Conservation (phyloP, 2,329 filamentous ascomycete genomes). For the Aspergillus pseudoglaucus region DNA sequence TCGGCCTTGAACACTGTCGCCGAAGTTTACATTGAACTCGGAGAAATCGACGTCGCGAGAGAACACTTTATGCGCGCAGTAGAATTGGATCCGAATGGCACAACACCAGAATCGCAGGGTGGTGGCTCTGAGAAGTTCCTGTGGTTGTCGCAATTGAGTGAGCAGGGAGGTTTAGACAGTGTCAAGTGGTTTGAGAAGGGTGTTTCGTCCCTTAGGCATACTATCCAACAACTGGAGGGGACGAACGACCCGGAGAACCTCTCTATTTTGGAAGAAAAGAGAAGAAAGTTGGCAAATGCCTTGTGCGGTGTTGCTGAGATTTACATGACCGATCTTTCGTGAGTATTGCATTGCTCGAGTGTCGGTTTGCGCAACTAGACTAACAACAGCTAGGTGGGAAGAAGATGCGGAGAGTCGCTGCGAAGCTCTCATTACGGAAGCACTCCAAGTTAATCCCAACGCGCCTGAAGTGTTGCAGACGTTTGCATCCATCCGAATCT, state of each 20-base stretch:
- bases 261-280: conserved; percentile 59
- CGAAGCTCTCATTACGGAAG: conserved; percentile 84
- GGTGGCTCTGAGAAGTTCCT: conserved; percentile 91
- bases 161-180: conserved; percentile 54
- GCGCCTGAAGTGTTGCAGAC: conserved; percentile 91
- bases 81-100: conserved; percentile 68
- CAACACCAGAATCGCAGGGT: conserved; percentile 61
- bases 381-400: conserved; percentile 54
- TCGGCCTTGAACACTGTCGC: conserved; percentile 68
- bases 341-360: conserved; percentile 25
- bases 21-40: conserved; percentile 74
- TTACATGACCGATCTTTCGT: conserved; percentile 97
- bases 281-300: conserved; percentile 77
- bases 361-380: neutral
- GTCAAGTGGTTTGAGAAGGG: conserved; percentile 59
- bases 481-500: conserved; percentile 86
- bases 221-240: conserved; percentile 60
- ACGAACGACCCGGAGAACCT: conserved; percentile 32
- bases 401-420: conserved; percentile 82
- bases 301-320: conserved; percentile 92
- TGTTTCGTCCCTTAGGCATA: conserved; percentile 62
- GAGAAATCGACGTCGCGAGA: conserved; percentile 70
- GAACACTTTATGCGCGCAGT: conserved; percentile 67
- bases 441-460: conserved; percentile 73
- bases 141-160: conserved; percentile 83